Conservation (phyloP, 805 yeast genomes). For the Komagataella mondaviorum region DNA sequence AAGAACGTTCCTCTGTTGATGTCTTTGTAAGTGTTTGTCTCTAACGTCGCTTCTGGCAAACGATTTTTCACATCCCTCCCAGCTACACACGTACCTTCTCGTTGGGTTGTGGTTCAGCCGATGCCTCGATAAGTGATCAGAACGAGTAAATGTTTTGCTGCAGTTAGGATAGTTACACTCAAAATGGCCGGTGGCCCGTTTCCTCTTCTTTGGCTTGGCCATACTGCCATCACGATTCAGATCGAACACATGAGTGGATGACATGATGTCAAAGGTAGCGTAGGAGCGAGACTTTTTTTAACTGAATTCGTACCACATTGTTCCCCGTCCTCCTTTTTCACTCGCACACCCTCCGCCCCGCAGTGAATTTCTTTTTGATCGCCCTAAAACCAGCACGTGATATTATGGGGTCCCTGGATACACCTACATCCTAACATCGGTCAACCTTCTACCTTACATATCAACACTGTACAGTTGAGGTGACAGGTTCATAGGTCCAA, state of each 20-base stretch:
- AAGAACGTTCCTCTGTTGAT: conserved; percentile 6
- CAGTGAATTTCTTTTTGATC: not conserved
- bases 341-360: not conserved
- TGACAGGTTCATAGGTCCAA: too few relatives aligned
- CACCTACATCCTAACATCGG: not conserved
- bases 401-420: too few relatives aligned
- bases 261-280: not conserved
- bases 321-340: not conserved
- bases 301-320: not conserved
- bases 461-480: not conserved
- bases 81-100: conserved; percentile 29
- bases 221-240: not conserved
- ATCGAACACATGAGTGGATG: not conserved
- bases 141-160: conserved; percentile 37
- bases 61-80: conserved; percentile 33
- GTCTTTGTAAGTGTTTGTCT: conserved; percentile 25
- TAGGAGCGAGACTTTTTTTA: not conserved
- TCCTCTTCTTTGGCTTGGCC: not conserved
- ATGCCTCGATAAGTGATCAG: conserved; percentile 48
- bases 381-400: too few relatives aligned
- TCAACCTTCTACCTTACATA: not conserved
- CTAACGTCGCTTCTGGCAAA: conserved; percentile 41
- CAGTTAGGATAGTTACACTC: conserved; percentile 34
- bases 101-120: conserved; percentile 35
- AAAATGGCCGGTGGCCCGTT: not conserved